Evolutionary conservation across 306 rosid species (phyloP).

Genomic region (Oxytropis ochrocephala): DNA sequence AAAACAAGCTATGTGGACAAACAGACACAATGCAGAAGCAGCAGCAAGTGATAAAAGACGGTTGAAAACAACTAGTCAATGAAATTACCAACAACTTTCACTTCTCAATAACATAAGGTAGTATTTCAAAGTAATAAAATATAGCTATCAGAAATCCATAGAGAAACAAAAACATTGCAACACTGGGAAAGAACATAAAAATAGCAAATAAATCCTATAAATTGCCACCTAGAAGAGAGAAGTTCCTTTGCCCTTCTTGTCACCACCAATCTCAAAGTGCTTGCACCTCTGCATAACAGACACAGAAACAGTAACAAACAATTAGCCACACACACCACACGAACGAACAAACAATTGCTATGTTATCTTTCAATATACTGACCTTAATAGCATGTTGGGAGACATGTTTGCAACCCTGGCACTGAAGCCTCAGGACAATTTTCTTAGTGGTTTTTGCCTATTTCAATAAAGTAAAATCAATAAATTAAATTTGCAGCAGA

Average conservation of each 20-base stretch:
- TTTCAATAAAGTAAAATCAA: neutral
- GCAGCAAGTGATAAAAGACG: neutral
- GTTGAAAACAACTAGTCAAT: neutral
- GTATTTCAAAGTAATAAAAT: neutral
- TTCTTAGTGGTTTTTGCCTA: slow-evolving; percentile 58
- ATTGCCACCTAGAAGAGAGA: slow-evolving; percentile 35
- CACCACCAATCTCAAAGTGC: slow-evolving; percentile 59
- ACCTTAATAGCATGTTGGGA: slow-evolving; percentile 51
- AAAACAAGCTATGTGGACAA: no score
- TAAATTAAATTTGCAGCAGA: neutral
- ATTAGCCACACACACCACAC: no score
- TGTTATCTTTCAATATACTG: neutral
- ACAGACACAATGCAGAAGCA: neutral
- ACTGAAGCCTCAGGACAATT: slow-evolving; percentile 51
- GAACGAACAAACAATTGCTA: no score
- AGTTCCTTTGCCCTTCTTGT: slow-evolving; percentile 59
- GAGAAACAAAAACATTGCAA: slow-evolving; percentile 20
- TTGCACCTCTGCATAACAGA: slow-evolving; percentile 49
- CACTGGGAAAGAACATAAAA: neutral
- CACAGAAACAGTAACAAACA: no score
- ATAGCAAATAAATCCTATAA: slow-evolving; percentile 9
- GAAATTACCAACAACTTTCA: slow-evolving; percentile 1
- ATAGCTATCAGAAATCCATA: slow-evolving; percentile 25
- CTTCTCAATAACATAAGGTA: neutral
- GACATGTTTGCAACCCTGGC: slow-evolving; percentile 54